Evolutionary conservation across 2,329 filamentous ascomycete species (phyloP).

Genomic region (Phialemoniopsis sp.): DNA sequence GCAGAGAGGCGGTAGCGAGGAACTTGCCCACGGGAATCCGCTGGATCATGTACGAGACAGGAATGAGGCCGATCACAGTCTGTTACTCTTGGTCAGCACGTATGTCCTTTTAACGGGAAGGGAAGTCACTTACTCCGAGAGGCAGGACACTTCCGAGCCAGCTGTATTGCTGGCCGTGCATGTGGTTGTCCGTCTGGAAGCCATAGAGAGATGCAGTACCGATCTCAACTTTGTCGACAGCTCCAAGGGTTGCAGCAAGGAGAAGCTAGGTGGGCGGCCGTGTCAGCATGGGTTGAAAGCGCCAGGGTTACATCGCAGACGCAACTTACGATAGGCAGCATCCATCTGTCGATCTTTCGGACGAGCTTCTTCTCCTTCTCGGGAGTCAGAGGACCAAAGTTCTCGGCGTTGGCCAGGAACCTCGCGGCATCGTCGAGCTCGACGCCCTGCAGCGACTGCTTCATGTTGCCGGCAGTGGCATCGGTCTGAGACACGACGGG

Average conservation of each 20-base stretch:
- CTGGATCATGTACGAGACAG: constrained; percentile 19
- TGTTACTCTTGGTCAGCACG: neutral
- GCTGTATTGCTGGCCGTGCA: constrained; percentile 23
- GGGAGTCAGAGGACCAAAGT: no score
- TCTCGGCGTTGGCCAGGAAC: no score
- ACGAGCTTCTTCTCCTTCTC: no score
- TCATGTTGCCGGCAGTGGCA: no score
- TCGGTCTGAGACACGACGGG: no score
- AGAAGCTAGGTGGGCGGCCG: constrained; percentile 12
- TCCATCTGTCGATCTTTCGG: no score
- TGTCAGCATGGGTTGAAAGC: no score
- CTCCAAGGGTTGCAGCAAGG: constrained; percentile 19
- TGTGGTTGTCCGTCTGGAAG: constrained; percentile 23
- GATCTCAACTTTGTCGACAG: constrained; percentile 25
- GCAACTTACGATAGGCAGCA: no score
- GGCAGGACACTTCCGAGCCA: constrained; percentile 25
- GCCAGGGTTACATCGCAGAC: no score
- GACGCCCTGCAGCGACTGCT: no score
- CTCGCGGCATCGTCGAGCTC: no score
- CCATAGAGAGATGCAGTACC: constrained; percentile 27
- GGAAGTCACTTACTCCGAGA: constrained; percentile 15
- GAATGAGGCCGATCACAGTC: constrained; percentile 15
- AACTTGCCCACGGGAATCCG: constrained; percentile 19
- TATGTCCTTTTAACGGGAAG: neutral
- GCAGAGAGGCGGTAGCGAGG: constrained; percentile 16